phyloP scores from a whole-genome alignment of 2,329 filamentous ascomycete genomes.

The Cordyceps tenuipes region DNA sequence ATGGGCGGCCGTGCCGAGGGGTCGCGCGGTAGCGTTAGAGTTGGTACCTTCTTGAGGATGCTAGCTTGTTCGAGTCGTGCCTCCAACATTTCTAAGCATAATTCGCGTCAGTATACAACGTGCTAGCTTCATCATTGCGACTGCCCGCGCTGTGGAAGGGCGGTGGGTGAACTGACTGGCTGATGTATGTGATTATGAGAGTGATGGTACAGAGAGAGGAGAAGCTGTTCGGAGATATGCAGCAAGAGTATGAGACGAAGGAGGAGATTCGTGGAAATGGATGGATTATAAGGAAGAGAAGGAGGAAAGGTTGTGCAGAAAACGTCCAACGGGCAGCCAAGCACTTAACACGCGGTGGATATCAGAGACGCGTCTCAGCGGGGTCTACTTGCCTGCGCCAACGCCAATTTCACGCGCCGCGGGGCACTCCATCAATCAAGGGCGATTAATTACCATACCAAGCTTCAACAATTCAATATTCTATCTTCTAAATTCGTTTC shows the following conservation, averaged over 20 bases:
- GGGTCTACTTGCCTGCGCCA: constrained; percentile 5
- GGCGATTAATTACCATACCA: background rate
- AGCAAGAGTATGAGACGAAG: background rate
- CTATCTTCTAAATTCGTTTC: background rate
- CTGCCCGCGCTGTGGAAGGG: background rate
- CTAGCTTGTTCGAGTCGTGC: constrained; percentile 91
- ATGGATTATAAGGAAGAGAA: background rate
- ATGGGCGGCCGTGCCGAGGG: background rate
- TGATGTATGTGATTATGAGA: background rate
- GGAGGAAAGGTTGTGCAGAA: background rate
- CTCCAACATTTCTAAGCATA: constrained; percentile 65
- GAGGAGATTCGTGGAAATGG: background rate
- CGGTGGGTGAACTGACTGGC: constrained; percentile 2
- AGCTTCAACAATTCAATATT: background rate
- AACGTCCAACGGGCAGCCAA: constrained; percentile 16
- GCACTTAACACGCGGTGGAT: constrained; percentile 29
- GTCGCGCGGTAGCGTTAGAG: background rate
- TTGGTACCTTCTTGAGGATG: constrained; percentile 84
- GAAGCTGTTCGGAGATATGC: background rate
- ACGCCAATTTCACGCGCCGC: constrained; percentile 14
- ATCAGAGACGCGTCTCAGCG: constrained; percentile 24
- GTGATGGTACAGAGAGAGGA: background rate
- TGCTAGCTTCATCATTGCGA: background rate
- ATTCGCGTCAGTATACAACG: background rate
- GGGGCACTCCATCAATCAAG: constrained; percentile 7